Evolutionary conservation across 1,284 basidiomycete genomes (phyloP).

Genomic region (Xerocomus amazonicus): DNA sequence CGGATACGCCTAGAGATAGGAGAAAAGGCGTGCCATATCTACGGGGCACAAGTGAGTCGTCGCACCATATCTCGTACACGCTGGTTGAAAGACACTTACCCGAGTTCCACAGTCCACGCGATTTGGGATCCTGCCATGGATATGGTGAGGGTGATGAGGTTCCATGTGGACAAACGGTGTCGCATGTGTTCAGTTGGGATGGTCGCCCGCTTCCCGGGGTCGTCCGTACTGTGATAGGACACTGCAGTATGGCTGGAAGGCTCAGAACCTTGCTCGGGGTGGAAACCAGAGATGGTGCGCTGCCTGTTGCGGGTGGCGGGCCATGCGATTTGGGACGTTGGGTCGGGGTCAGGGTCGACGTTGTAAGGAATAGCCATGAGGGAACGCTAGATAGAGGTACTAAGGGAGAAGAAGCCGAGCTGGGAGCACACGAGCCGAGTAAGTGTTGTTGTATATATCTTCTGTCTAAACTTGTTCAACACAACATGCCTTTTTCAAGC

Average conservation of each 20-base stretch:
- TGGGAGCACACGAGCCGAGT: background rate
- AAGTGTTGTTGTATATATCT: background rate
- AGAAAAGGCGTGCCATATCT: constrained; percentile 96
- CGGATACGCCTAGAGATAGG: constrained; percentile 83
- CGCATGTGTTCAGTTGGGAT: constrained; percentile 22
- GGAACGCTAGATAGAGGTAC: background rate
- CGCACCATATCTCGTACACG: constrained; percentile 13
- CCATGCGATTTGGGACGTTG: constrained; percentile 74
- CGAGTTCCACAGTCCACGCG: constrained; percentile 88
- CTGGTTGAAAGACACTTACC: constrained; percentile 47
- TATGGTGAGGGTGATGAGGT: constrained; percentile 72
- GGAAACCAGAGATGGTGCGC: constrained; percentile 22
- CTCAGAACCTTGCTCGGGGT: constrained; percentile 20
- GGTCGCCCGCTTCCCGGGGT: constrained; percentile 22
- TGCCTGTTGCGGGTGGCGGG: constrained; percentile 49
- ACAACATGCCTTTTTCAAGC: constrained; percentile 18
- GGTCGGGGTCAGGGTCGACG: constrained; percentile 60
- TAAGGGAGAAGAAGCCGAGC: no score
- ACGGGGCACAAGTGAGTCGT: constrained; percentile 16
- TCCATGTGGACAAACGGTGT: constrained; percentile 58
- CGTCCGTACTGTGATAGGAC: constrained; percentile 23
- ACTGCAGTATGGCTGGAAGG: constrained; percentile 16
- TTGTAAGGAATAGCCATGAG: constrained; percentile 52
- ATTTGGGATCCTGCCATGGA: constrained; percentile 93
- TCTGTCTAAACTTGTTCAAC: background rate